These are phyloP conservation scores for Diplocarpon mali DNA, from an alignment of 2,329 filamentous ascomycete genomes.

Conservation along the genomic window DNA sequence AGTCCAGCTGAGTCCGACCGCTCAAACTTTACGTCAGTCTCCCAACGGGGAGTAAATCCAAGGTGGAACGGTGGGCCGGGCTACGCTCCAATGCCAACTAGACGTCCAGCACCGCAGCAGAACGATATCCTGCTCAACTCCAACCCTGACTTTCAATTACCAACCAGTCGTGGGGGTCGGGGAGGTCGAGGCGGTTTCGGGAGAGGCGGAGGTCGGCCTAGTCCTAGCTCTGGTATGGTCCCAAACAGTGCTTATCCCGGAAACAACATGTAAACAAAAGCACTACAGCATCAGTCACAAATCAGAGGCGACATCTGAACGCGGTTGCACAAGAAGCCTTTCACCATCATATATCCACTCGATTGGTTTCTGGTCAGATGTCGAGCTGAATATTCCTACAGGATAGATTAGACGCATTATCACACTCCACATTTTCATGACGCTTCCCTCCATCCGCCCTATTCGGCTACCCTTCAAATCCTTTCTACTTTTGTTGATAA, in stretches of 20 bases:
- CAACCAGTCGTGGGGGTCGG: constrained; percentile 29
- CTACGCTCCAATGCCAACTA: constrained; percentile 25
- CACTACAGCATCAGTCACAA: too few relatives aligned
- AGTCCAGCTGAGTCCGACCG: constrained; percentile 70
- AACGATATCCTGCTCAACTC: constrained; percentile 65
- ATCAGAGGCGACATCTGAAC: too few relatives aligned
- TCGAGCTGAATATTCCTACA: too few relatives aligned
- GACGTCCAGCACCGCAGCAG: constrained; percentile 32
- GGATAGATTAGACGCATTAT: too few relatives aligned
- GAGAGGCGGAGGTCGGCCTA: constrained; percentile 13
- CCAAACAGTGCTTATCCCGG: constrained; percentile 44
- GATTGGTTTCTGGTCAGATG: too few relatives aligned
- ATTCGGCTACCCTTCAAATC: too few relatives aligned
- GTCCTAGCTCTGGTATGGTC: constrained; percentile 35
- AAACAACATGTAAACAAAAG: background rate
- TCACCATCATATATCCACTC: too few relatives aligned
- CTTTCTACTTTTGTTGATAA: too few relatives aligned
- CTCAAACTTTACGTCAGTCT: constrained; percentile 83
- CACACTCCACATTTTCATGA: too few relatives aligned
- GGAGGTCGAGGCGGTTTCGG: constrained; percentile 11
- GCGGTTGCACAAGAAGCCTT: too few relatives aligned
- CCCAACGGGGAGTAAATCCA: constrained; percentile 79
- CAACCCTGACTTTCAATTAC: constrained; percentile 80
- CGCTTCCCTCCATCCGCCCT: too few relatives aligned
- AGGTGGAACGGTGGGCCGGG: constrained; percentile 51